phyloP scores from a whole-genome alignment of 1,284 basidiomycete genomes.

The Termitomyces sp. region DNA sequence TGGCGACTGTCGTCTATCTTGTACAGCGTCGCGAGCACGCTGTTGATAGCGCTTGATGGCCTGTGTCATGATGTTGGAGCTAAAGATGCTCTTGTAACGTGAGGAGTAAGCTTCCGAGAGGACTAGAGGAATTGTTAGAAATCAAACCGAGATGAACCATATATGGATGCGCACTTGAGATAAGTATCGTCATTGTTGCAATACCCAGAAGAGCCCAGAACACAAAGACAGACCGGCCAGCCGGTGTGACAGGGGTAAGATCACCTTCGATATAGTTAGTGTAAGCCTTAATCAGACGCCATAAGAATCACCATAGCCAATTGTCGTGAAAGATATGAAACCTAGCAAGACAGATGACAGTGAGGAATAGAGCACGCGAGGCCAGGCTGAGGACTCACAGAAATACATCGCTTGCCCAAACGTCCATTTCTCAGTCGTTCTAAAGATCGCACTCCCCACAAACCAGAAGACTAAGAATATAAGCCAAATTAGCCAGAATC shows the following conservation, averaged over 20 bases:
- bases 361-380: constrained; percentile 5
- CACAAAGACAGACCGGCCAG: constrained; percentile 75
- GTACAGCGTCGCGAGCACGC: constrained; percentile 12
- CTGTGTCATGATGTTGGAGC: constrained; percentile 42
- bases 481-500: constrained; percentile 32
- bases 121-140: constrained; percentile 34
- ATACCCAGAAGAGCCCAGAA: constrained; percentile 79
- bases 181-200: constrained; percentile 68
- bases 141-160: neutral
- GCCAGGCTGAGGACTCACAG: constrained; percentile 40
- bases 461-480: constrained; percentile 42
- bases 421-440: constrained; percentile 37
- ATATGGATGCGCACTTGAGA: constrained; percentile 47
- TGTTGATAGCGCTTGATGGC: constrained; percentile 42
- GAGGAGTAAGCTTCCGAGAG: constrained; percentile 59
- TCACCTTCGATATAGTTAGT: constrained; percentile 40
- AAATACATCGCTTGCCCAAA: constrained; percentile 60
- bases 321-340: constrained; percentile 60
- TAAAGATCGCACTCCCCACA: constrained; percentile 38
- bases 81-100: constrained; percentile 48
- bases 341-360: constrained; percentile 28
- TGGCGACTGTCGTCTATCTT: constrained; percentile 1
- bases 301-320: constrained; percentile 51
- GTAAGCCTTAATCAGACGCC: neutral
- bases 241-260: constrained; percentile 52